A percentile compares a stretch with the other conserved stretches of the same genome.
Evolutionary conservation across 2,329 filamentous ascomycete genomes (phyloP).

Genomic region (Fusarium sp.): DNA sequence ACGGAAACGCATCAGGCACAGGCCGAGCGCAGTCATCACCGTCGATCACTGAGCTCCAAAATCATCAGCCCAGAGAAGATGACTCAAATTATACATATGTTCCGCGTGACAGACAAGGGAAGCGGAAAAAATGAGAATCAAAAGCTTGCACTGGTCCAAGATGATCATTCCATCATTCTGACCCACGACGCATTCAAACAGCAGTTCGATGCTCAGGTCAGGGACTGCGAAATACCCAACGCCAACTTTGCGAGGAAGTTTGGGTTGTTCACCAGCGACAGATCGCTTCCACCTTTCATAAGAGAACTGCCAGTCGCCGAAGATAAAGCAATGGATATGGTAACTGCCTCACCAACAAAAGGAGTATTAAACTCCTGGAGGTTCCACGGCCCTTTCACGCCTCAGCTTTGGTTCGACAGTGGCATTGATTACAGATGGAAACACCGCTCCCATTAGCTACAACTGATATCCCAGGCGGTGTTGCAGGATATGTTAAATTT

Average conservation of each 20-base stretch:
- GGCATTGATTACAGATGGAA: constrained; percentile 55
- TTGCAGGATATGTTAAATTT: background rate
- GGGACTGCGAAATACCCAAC: constrained; percentile 52
- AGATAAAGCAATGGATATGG: constrained; percentile 50
- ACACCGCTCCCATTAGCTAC: constrained; percentile 5
- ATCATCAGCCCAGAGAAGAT: background rate
- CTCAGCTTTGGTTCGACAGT: constrained; percentile 56
- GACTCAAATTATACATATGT: constrained; percentile 9
- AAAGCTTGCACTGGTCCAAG: background rate
- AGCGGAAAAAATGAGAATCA: background rate
- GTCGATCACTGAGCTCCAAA: constrained; percentile 3
- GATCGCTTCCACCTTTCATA: constrained; percentile 47
- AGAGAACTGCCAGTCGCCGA: constrained; percentile 54
- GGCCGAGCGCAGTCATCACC: background rate
- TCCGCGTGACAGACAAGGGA: constrained; percentile 9
- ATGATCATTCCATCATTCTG: background rate
- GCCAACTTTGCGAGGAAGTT: constrained; percentile 57
- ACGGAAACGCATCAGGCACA: background rate
- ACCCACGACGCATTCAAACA: constrained; percentile 15
- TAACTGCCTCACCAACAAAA: constrained; percentile 41
- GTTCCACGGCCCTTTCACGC: constrained; percentile 55
- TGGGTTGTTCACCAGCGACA: constrained; percentile 46
- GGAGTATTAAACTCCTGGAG: constrained; percentile 44
- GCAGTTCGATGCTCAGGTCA: constrained; percentile 32
- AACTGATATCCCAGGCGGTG: background rate